These are phyloP conservation scores for Tetrapyrgos nigripes DNA, from an alignment of 1,284 basidiomycete species.

Conservation along the genomic window DNA sequence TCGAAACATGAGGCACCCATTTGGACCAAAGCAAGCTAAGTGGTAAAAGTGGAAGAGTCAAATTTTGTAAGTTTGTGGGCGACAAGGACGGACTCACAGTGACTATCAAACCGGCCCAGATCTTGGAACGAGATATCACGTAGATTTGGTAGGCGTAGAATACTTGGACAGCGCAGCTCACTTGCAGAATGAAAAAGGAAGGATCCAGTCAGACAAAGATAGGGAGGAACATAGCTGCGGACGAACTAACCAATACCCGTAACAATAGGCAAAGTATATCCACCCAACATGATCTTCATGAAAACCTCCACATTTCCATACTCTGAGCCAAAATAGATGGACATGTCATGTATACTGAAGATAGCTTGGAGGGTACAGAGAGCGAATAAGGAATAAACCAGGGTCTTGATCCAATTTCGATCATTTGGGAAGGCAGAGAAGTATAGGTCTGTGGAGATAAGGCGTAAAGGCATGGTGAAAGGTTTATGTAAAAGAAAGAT, in stretches of 20 bases:
- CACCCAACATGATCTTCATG: slow-evolving; percentile 25
- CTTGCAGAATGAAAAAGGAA: slow-evolving; percentile 12
- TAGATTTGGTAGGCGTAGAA: slow-evolving; percentile 33
- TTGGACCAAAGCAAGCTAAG: slow-evolving; percentile 1
- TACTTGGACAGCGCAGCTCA: slow-evolving; percentile 30
- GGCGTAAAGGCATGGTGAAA: background rate
- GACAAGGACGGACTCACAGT: slow-evolving; percentile 3
- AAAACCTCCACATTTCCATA: slow-evolving; percentile 31
- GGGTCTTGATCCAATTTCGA: slow-evolving; percentile 18
- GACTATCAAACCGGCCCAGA: slow-evolving; percentile 8
- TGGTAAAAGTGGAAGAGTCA: background rate
- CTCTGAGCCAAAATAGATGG: slow-evolving; percentile 28
- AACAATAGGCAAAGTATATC: slow-evolving; percentile 33
- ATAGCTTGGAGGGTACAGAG: slow-evolving; percentile 31
- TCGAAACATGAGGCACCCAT: background rate
- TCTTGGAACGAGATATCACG: slow-evolving; percentile 11
- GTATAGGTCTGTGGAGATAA: slow-evolving; percentile 27
- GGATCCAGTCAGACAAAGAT: background rate
- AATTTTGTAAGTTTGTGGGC: background rate
- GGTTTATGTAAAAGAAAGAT: too few species aligned
- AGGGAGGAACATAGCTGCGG: background rate
- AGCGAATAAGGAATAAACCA: slow-evolving; percentile 21
- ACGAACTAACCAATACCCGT: slow-evolving; percentile 27
- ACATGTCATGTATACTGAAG: slow-evolving; percentile 29
- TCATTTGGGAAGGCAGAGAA: slow-evolving; percentile 33